Base-by-base conservation (phyloP, 192 early-diverging fungal genomes). In the Rhizophagus clarus region DNA sequence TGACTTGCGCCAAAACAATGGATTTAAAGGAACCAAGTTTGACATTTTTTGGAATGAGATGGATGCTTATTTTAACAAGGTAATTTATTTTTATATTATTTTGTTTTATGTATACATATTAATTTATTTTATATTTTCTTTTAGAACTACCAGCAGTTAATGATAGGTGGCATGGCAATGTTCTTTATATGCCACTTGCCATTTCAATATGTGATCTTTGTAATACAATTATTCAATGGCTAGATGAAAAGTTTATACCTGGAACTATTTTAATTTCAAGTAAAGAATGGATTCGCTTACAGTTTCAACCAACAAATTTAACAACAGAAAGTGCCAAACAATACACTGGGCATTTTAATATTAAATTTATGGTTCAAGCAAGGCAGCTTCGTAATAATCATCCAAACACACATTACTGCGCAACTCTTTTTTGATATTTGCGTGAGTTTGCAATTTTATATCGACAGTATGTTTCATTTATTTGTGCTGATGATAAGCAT, bases 341-440 rank as follows among this genome's bases (percentile, higher is more conserved):
- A 63, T 26, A 63, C 28, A 63, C 24, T 24, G 24, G 62, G 7
- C 62, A 11, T 24, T 63, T 63, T 63, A 26, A 63, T 63, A 63
- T 63, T 26, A 63, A 63, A 28, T 63, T 63, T 63, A 63, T 63
- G 62, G 62, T 63, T 63, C 24, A 63, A 11, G 24, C 24, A 63
- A 63, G 24, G n/a, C n/a, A 24, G 26, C 62, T 63, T 63, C 24
- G 9, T 11, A 63, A 63, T 2, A 6, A 63, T 63, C 62, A 63
- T 29, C 62, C 26, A 29, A 26, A 63, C 7, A 63, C n/a, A 26
- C 60, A 61, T 61, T 63, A 63, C 26, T 63, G 24, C 8, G 24
- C 9, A 26, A 11, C 9, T 26, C n/a, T 63, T 63, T 63, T 63
- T 29, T 3, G 24, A 29, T 63, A 63, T 63, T 63, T 63, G 8